phyloP scores from a whole-genome alignment of 495 filamentous ascomycete species.

The Penicillium cataractarum region DNA sequence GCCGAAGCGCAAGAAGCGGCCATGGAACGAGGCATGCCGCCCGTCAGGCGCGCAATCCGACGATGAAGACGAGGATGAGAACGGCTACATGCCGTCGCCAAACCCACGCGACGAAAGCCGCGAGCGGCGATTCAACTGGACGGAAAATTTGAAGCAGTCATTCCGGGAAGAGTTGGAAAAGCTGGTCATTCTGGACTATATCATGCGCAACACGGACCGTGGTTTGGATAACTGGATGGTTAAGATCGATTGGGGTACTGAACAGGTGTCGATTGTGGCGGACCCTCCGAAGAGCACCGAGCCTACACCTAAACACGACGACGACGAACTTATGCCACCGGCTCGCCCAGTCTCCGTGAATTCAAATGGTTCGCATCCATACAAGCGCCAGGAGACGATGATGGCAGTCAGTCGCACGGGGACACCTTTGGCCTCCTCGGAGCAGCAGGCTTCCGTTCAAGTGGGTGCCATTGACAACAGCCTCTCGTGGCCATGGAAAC shows the following conservation, averaged over 20 bases:
- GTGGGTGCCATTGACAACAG: constrained; percentile 98
- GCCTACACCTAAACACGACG: constrained; percentile 41
- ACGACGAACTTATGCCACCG: constrained; percentile 58
- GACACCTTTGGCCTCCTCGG: constrained; percentile 50
- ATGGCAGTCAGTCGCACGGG: constrained; percentile 66
- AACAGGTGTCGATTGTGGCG: constrained; percentile 81
- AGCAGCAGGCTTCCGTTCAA: constrained; percentile 63
- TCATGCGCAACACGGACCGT: constrained; percentile 98
- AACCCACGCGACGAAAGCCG: constrained; percentile 51
- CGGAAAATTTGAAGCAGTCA: constrained; percentile 81
- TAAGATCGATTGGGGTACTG: constrained; percentile 81
- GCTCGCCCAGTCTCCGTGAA: constrained; percentile 59
- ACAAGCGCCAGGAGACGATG: constrained; percentile 83
- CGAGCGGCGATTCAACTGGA: constrained; percentile 77
- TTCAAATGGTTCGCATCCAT: constrained; percentile 60
- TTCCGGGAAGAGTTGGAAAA: constrained; percentile 97
- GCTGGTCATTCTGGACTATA: constrained; percentile 96
- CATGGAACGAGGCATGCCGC: constrained; percentile 86
- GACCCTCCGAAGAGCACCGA: constrained; percentile 74
- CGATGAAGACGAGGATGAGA: constrained; percentile 74
- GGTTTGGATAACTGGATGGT: constrained; percentile 99
- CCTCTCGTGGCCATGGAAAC: constrained; percentile 98
- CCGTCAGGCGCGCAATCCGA: constrained; percentile 68
- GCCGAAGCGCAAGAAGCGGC: constrained; percentile 69
- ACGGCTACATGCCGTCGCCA: constrained; percentile 47